These are phyloP conservation scores for Taiwanofungus camphoratus DNA, from an alignment of 1,284 basidiomycete species.

Conservation along the genomic window DNA sequence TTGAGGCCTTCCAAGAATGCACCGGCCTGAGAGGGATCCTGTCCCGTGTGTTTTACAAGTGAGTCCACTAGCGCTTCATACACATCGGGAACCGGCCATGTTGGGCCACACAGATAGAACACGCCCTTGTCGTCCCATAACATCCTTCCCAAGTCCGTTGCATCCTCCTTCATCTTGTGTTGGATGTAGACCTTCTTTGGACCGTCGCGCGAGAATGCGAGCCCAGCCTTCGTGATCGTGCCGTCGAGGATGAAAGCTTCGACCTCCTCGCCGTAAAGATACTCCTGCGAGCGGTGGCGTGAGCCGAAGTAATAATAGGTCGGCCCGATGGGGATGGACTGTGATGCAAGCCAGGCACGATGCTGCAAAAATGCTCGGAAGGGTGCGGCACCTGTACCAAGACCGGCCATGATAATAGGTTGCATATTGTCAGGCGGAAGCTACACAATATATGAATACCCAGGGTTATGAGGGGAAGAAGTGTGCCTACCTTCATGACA, in stretches of 20 bases:
- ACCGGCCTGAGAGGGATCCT: slow-evolving; percentile 67
- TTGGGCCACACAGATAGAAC: slow-evolving; percentile 97
- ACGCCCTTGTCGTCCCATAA: slow-evolving; percentile 69
- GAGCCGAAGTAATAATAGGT: slow-evolving; percentile 99
- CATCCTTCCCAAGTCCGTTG: slow-evolving; percentile 69
- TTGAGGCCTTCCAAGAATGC: slow-evolving; percentile 87
- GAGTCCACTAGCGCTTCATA: slow-evolving; percentile 87
- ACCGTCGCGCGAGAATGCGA: slow-evolving; percentile 96
- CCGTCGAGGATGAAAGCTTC: slow-evolving; percentile 80
- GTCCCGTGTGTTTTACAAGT: slow-evolving; percentile 67
- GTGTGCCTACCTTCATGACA: slow-evolving; percentile 87
- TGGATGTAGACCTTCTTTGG: slow-evolving; percentile 96
- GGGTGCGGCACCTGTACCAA: slow-evolving; percentile 96
- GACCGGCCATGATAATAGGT: slow-evolving; percentile 97
- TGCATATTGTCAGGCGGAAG: slow-evolving; percentile 81
- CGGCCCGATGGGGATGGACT: slow-evolving; percentile 82
- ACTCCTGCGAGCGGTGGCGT: slow-evolving; percentile 90
- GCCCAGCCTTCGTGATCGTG: slow-evolving; percentile 82
- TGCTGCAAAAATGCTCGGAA: slow-evolving; percentile 99
- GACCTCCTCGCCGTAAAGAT: slow-evolving; percentile 93
- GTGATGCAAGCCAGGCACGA: slow-evolving; percentile 76
- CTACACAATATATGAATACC: slow-evolving; percentile 29
- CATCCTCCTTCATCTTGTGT: slow-evolving; percentile 95
- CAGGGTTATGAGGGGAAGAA: not conserved
- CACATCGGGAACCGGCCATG: slow-evolving; percentile 98